Base-by-base conservation (phyloP, 495 filamentous ascomycete genomes). In the Penicillium cinerascens region DNA sequence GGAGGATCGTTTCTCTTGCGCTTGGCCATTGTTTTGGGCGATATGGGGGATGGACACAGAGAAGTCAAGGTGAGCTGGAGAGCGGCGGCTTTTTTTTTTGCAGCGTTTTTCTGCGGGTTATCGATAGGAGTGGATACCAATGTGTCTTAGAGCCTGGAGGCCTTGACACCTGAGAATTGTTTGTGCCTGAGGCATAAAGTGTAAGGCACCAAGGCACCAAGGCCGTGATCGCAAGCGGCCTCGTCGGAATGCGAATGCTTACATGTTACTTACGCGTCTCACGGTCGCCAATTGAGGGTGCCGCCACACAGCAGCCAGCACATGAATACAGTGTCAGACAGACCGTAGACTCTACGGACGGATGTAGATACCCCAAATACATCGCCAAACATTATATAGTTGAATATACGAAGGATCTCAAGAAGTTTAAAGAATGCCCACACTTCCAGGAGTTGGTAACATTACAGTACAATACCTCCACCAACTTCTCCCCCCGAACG, bases 1-100 rank as follows among this genome's bases (percentile, higher is more conserved):
- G 57, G 35, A n/a, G 56, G 47, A 10, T 67, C 72, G 10, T 80
- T 76, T 63, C 87, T 82, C 77, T 92, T 92, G 70, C 89, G 80
- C 67, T 92, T 93, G 22, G 72, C 82, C 88, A 92, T 92, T 42
- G 41, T 52, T 44, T 21, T 35, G 37, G 38, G 27, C 44, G 49
- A 49, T 47, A 42, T 29, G 23, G 35, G 39, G 16, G 33, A 45
- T 41, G 44, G 44, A 37, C 27, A 37, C 39, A 52, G 44, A 52
- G 44, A 49, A 59, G 49, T 59, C 45, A 56, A 58, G 47, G 29
- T 33, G 10, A 13, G 13, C 40, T 58, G 50, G 7, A 43, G 42
- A 43, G 33, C 38, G 43, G 45, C 46, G 46, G 44, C 49, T 60
- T 62, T 67, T 64, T 64, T 61, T 64, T 51, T 54, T 46, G 44